A percentile compares a stretch with the other conserved stretches of the same genome.
Conservation (phyloP, 306 rosid species). For the Begonia masoniana region DNA sequence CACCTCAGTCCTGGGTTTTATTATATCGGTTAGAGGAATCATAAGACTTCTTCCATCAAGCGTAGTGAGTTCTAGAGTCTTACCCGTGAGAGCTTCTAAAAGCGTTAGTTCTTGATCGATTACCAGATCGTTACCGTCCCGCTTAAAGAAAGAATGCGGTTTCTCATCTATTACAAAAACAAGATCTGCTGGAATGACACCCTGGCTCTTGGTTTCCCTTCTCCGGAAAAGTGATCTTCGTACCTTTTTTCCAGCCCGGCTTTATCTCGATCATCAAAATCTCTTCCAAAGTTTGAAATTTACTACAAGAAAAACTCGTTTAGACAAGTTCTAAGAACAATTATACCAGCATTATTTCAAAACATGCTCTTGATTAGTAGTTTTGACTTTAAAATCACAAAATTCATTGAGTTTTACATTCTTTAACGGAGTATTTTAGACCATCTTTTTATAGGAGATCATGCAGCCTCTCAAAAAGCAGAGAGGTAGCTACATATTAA, state of each 20-base stretch:
- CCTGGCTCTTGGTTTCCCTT: conserved; percentile 90
- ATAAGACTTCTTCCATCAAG: conserved; percentile 66
- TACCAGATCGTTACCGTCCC: conserved; percentile 82
- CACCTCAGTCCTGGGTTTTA: conserved; percentile 61
- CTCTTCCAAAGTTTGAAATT: conserved; percentile 52
- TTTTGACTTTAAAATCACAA: too few relatives aligned
- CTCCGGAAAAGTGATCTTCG: conserved; percentile 80
- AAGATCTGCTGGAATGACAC: conserved; percentile 75
- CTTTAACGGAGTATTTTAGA: too few relatives aligned
- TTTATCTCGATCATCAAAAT: conserved; percentile 73
- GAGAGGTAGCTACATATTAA: too few relatives aligned
- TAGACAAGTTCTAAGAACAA: too few relatives aligned
- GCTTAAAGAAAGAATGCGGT: conserved; percentile 62
- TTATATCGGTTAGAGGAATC: conserved; percentile 46
- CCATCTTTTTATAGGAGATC: too few relatives aligned
- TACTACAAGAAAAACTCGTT: conserved; percentile 36
- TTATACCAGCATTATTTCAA: too few relatives aligned
- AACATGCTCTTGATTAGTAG: too few relatives aligned
- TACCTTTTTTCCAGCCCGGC: conserved; percentile 99
- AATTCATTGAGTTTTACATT: too few relatives aligned
- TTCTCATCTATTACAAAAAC: conserved; percentile 83
- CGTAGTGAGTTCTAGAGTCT: conserved; percentile 48
- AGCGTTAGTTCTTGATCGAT: conserved; percentile 70
- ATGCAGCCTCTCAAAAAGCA: too few relatives aligned
- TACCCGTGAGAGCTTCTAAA: conserved; percentile 82